Evolutionary conservation across 75 land plant species (phyloP).

Genomic region (Picea sitchensis): DNA sequence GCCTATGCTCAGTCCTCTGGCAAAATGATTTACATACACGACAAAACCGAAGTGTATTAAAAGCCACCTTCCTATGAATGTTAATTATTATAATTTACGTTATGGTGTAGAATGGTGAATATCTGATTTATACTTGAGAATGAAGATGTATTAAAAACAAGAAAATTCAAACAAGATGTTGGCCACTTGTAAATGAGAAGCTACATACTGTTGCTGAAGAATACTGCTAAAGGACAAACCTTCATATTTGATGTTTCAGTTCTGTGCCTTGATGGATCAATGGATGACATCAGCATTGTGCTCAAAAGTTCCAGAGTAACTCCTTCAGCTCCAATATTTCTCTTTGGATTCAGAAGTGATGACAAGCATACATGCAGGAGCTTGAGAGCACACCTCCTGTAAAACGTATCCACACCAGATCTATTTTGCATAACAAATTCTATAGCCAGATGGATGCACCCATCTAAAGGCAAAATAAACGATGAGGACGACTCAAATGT

Average conservation of each 20-base stretch:
- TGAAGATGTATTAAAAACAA: neutral
- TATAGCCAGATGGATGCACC: slow-evolving; percentile 88
- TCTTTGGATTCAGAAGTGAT: slow-evolving; percentile 83
- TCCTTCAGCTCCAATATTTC: slow-evolving; percentile 70
- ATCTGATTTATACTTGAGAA: neutral
- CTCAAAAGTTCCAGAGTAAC: slow-evolving; percentile 63
- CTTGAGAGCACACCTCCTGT: slow-evolving; percentile 87
- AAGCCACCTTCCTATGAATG: neutral
- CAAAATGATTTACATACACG: neutral
- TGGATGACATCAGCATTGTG: slow-evolving; percentile 59
- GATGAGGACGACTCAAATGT: slow-evolving; percentile 97
- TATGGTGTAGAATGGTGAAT: neutral
- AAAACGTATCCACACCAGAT: slow-evolving; percentile 67
- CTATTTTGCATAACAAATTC: slow-evolving; percentile 69
- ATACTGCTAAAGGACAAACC: slow-evolving; percentile 34
- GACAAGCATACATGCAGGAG: slow-evolving; percentile 87
- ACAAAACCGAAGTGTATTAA: too few species aligned
- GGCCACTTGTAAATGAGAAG: neutral
- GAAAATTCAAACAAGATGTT: neutral
- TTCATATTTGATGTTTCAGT: slow-evolving; percentile 74
- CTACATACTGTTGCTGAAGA: neutral
- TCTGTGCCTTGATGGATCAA: slow-evolving; percentile 76
- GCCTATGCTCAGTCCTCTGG: too few species aligned
- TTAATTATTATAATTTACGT: neutral
- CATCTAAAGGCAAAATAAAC: slow-evolving; percentile 92